Percentiles rank a stretch among this genome's conserved stretches.
Conservation (phyloP, 2,329 filamentous ascomycete species). For the Colletotrichum cordylinicola region DNA sequence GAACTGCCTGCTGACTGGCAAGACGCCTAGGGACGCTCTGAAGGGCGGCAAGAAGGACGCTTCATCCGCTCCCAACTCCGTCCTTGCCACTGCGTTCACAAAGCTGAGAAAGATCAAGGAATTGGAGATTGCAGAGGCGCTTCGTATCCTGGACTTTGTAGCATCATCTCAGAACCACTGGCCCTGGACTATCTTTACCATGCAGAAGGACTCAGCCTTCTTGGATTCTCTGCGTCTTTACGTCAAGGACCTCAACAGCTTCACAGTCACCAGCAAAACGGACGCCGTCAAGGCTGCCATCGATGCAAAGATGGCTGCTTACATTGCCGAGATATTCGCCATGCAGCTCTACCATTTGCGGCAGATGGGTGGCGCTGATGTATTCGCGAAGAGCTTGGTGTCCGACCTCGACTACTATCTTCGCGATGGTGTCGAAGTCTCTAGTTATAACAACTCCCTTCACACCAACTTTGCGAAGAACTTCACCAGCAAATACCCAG, state of each 20-base stretch:
- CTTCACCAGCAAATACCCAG: conserved; percentile 78
- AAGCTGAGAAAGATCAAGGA: conserved; percentile 70
- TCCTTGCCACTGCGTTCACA: conserved; percentile 77
- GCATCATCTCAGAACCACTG: conserved; percentile 90
- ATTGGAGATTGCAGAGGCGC: conserved; percentile 68
- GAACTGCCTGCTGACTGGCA: conserved; percentile 88
- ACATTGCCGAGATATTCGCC: conserved; percentile 85
- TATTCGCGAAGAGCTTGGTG: conserved; percentile 74
- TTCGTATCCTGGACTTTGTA: conserved; percentile 86
- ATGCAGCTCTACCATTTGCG: conserved; percentile 90
- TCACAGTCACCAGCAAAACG: conserved; percentile 56
- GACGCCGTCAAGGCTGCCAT: conserved; percentile 63
- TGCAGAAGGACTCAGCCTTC: conserved; percentile 77
- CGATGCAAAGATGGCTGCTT: conserved; percentile 76
- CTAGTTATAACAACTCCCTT: conserved; percentile 84
- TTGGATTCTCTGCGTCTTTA: conserved; percentile 75
- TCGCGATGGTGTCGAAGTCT: conserved; percentile 78
- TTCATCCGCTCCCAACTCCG: conserved; percentile 60
- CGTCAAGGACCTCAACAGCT: conserved; percentile 63
- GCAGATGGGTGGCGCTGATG: conserved; percentile 71
- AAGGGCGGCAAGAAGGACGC: conserved; percentile 59
- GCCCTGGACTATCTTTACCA: conserved; percentile 88
- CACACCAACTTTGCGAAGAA: conserved; percentile 88
- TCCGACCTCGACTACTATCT: conserved; percentile 81
- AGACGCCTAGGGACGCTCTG: conserved; percentile 79